Conservation (phyloP, 139 green algal species). For the Tetratostichococcus sp. region DNA sequence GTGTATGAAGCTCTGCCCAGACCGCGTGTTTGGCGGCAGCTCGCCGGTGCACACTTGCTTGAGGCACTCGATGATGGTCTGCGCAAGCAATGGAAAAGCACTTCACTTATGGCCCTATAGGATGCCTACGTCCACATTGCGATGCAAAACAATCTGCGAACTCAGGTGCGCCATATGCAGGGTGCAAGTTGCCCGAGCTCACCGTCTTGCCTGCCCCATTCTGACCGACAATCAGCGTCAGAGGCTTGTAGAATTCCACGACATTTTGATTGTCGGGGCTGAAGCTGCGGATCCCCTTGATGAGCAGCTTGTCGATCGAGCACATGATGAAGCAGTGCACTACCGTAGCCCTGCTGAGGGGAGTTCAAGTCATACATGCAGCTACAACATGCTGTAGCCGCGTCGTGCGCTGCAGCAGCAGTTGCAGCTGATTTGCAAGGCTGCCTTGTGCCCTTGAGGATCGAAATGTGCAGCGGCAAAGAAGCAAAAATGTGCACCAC, state of each 20-base stretch:
- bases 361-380: no score
- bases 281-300: conserved; percentile 96
- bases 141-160: no score
- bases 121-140: no score
- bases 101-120: no score
- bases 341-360: no score
- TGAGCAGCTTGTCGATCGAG: conserved; percentile 63
- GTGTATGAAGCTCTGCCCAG: conserved; percentile 89
- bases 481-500: no score
- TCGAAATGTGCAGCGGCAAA: no score
- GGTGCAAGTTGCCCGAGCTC: conserved; percentile 9
- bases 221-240: conserved; percentile 95
- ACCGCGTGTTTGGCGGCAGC: conserved; percentile 87
- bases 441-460: no score
- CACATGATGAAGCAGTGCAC: conserved; percentile 7
- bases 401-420: no score
- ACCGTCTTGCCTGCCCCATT: conserved; percentile 98
- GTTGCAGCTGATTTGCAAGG: no score
- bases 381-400: no score
- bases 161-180: no score
- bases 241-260: conserved; percentile 91
- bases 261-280: conserved; percentile 79
- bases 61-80: conserved; percentile 99
- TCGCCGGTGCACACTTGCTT: conserved; percentile 91
- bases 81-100: conserved; percentile 10